Base-by-base conservation (phyloP, 2,329 filamentous ascomycete genomes). In the Calycina herbarum region DNA sequence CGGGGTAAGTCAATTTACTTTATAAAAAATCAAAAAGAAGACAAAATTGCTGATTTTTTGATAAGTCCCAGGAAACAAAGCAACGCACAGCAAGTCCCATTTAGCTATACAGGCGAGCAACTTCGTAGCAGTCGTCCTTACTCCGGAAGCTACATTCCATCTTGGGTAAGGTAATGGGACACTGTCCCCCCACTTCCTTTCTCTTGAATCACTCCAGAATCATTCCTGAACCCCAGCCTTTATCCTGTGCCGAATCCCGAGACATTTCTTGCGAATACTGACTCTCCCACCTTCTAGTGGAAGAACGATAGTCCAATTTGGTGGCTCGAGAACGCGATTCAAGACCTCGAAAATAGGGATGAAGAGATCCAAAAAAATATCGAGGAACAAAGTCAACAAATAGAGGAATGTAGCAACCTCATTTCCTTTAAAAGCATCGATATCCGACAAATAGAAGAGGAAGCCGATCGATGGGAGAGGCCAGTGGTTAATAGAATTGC, bases 101-200 rank as follows among this genome's bases (percentile, higher is more conserved):
- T 54, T 24, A 54, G n/a, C 48, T 54, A 54, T 54, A 54, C 48
- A 54, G 20, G 48, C 8, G 48, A 54, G 24, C 20, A 54, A 27
- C 48, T 54, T 5, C 48, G 20, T 27, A 24, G 24, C 20, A 11
- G 11, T 13, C 10, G 13, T 11, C 20, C 24, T 24, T 54, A 54
- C 48, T 54, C 20, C n/a, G 48, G 48, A 54, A 27, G 24, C 24
- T 54, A 54, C 48, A 54, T 54, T 13, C 48, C 20, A 54, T 27
- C 48, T 5, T 54, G 48, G 35, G 35, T 38, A 38, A 11, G 10
- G 27, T 29, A 29, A 29, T 29, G 27, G 27, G 27, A 29, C 27
- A 29, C 27, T 29, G 27, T 29, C 4, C 27, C 27, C 27, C 27
- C 27, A 29, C 27, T 29, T 29, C 27, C 4, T 29, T 29, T 29